Evolutionary conservation across 768 basidiomycete species (phyloP).

Genomic region (Boletellus emodensis): DNA sequence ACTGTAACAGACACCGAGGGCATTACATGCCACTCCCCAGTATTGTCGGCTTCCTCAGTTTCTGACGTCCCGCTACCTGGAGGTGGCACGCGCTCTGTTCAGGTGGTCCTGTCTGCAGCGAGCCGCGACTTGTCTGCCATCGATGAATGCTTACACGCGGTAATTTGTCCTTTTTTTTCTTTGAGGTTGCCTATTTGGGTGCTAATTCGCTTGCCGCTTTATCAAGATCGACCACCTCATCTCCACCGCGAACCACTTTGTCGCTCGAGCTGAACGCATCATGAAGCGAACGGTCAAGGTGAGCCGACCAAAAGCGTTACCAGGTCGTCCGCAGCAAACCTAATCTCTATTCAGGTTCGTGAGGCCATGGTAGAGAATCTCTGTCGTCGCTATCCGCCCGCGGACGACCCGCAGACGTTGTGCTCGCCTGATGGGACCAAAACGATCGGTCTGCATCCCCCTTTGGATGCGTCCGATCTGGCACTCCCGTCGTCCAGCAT

Average conservation of each 20-base stretch:
- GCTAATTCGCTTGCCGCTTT: slow-evolving; percentile 1
- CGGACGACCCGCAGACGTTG: slow-evolving; percentile 19
- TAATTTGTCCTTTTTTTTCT: slow-evolving; percentile 31
- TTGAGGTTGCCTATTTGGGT: slow-evolving; percentile 7
- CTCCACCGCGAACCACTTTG: slow-evolving; percentile 49
- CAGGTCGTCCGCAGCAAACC: slow-evolving; percentile 1
- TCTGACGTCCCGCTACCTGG: slow-evolving; percentile 27
- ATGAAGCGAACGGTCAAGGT: slow-evolving; percentile 56
- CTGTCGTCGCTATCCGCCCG: slow-evolving; percentile 27
- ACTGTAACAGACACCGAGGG: slow-evolving; percentile 25
- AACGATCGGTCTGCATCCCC: background rate
- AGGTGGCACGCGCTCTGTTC: slow-evolving; percentile 40
- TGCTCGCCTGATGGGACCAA: slow-evolving; percentile 8
- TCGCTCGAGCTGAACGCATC: slow-evolving; percentile 54
- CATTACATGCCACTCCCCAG: slow-evolving; percentile 12
- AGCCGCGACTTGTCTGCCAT: slow-evolving; percentile 56
- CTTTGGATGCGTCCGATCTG: background rate
- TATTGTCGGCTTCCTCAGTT: background rate
- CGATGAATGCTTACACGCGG: slow-evolving; percentile 49
- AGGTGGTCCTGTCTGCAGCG: slow-evolving; percentile 48
- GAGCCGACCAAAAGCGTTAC: slow-evolving; percentile 10
- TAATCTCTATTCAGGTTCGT: slow-evolving; percentile 40
- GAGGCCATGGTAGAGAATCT: slow-evolving; percentile 44
- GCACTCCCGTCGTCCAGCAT: slow-evolving; percentile 6
- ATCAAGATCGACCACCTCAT: slow-evolving; percentile 55